phyloP scores from a whole-genome alignment of 768 basidiomycete genomes.

The Mycena amicta region DNA sequence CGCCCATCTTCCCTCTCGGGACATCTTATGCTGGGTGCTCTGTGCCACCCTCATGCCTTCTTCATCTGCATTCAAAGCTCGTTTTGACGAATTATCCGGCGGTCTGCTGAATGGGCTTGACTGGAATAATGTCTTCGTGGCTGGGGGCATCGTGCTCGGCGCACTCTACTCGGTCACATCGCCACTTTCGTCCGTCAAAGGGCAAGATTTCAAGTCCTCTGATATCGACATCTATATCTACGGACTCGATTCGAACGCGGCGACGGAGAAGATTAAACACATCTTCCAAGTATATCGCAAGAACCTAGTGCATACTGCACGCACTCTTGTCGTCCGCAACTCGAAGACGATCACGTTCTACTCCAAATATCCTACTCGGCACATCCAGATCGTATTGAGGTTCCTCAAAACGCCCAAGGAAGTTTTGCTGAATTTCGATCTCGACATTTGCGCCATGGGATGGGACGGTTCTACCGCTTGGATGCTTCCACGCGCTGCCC shows the following conservation, averaged over 20 bases:
- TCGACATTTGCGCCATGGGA: slow-evolving; percentile 17
- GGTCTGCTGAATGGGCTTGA: slow-evolving; percentile 5
- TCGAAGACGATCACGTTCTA: slow-evolving; percentile 17
- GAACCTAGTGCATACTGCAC: slow-evolving; percentile 1
- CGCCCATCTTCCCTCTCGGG: background rate
- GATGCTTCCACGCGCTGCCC: slow-evolving; percentile 16
- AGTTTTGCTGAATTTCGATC: slow-evolving; percentile 15
- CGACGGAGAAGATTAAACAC: slow-evolving; percentile 7
- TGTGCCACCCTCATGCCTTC: background rate
- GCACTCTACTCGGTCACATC: background rate
- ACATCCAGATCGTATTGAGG: slow-evolving; percentile 11
- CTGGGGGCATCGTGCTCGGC: slow-evolving; percentile 12
- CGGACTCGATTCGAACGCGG: background rate
- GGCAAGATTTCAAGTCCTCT: background rate
- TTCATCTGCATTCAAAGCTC: background rate
- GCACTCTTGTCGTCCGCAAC: no score
- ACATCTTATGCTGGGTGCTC: background rate
- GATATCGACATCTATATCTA: slow-evolving; percentile 15
- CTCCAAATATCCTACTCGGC: slow-evolving; percentile 8
- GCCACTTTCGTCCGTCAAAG: background rate
- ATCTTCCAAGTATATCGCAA: slow-evolving; percentile 2
- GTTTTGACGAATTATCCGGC: background rate
- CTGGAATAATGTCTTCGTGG: slow-evolving; percentile 12
- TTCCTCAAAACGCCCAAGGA: slow-evolving; percentile 8
- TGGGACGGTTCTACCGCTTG: slow-evolving; percentile 10